Evolutionary conservation across 169 alveolate genomes (phyloP).

Genomic region (Eimeria brunetti): DNA sequence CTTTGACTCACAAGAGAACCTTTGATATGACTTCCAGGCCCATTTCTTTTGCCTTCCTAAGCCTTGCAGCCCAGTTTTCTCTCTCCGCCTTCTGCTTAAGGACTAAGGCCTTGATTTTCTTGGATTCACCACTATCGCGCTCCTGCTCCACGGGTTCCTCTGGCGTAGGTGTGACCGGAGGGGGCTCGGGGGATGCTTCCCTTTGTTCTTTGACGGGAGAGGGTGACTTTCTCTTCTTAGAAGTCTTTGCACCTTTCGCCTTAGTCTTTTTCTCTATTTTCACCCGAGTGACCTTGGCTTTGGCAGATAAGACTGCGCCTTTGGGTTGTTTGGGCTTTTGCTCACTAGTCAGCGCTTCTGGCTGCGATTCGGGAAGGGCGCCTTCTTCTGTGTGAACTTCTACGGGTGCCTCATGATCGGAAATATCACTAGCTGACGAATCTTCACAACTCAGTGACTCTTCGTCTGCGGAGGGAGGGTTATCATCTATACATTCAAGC

Average conservation of each 20-base stretch:
- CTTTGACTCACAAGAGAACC: conserved; percentile 60
- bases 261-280: conserved; percentile 32
- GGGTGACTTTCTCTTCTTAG: conserved; percentile 29
- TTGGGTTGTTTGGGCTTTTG: background rate
- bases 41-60: conserved; percentile 72
- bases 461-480: conserved; percentile 54
- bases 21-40: conserved; percentile 76
- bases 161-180: conserved; percentile 3
- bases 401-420: conserved; percentile 54
- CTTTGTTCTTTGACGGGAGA: conserved; percentile 19
- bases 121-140: conserved; percentile 42
- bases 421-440: conserved; percentile 39
- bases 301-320: background rate
- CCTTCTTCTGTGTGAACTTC: conserved; percentile 49
- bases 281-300: background rate
- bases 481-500: conserved; percentile 72
- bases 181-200: background rate
- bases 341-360: conserved; percentile 7
- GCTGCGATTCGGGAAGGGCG: background rate
- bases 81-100: conserved; percentile 68
- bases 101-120: conserved; percentile 51
- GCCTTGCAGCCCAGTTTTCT: conserved; percentile 67
- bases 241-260: background rate
- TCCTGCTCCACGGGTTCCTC: conserved; percentile 38
- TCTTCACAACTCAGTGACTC: conserved; percentile 62